phyloP scores from a whole-genome alignment of 345 rosid species.

The Psidium guajava region DNA sequence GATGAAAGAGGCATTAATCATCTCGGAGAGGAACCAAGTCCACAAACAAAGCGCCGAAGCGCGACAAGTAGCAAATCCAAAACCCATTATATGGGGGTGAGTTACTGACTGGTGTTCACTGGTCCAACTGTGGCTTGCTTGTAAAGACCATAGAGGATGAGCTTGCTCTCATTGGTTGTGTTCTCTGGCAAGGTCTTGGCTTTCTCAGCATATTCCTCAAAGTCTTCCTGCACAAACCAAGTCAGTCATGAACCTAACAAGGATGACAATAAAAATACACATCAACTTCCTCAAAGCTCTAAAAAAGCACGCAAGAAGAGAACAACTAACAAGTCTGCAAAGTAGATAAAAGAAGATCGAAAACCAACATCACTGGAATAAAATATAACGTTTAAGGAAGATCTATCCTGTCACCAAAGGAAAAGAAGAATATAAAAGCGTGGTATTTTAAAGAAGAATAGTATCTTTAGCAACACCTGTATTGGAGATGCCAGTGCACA shows the following conservation, averaged over 20 bases:
- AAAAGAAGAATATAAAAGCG: background rate
- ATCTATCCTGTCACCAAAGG: background rate
- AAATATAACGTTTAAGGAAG: background rate
- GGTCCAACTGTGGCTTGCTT: constrained; percentile 80
- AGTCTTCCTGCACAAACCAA: constrained; percentile 16
- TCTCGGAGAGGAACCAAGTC: background rate
- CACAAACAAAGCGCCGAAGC: background rate
- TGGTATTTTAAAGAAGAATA: background rate
- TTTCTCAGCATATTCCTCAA: constrained; percentile 30
- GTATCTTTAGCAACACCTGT: background rate
- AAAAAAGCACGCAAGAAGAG: background rate
- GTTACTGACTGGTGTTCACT: constrained; percentile 55
- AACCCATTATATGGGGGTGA: background rate
- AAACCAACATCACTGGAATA: background rate
- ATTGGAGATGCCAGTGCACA: background rate
- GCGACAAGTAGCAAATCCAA: background rate
- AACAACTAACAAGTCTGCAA: background rate
- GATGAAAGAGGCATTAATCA: background rate
- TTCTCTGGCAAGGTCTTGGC: constrained; percentile 44
- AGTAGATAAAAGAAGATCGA: background rate
- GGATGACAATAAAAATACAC: background rate
- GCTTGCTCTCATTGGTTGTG: constrained; percentile 57
- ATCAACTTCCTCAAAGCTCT: background rate
- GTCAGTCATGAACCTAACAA: background rate
- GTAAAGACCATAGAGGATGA: constrained; percentile 71